Evolutionary conservation across 306 rosid species (phyloP).

Genomic region (Casuarina glauca): DNA sequence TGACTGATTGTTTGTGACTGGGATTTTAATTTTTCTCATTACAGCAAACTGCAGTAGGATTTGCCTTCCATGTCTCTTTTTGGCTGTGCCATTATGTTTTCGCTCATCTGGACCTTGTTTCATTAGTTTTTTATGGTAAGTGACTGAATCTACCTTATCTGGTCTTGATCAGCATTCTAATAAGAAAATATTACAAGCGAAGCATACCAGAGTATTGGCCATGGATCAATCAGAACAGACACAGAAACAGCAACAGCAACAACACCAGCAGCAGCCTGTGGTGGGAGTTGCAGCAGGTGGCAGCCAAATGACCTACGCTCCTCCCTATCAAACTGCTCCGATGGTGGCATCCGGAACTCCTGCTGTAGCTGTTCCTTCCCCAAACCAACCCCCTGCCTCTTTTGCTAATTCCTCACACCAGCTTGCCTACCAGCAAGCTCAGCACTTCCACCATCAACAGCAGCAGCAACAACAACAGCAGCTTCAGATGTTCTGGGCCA

Average conservation of each 20-base stretch:
- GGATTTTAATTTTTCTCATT: not conserved
- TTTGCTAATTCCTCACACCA: slow-evolving; percentile 65
- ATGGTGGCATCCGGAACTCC: slow-evolving; percentile 66
- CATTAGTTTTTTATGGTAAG: slow-evolving; percentile 17
- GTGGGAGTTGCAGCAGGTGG: slow-evolving; percentile 48
- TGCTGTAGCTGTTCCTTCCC: slow-evolving; percentile 48
- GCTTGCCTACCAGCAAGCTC: slow-evolving; percentile 69
- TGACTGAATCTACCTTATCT: slow-evolving; percentile 3
- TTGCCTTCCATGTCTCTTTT: not conserved
- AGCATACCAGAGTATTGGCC: slow-evolving; percentile 18
- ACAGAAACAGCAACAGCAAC: slow-evolving; percentile 50
- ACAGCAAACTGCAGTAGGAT: not conserved
- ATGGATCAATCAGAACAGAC: slow-evolving; percentile 75
- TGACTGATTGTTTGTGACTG: not conserved
- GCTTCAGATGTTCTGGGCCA: slow-evolving; percentile 75
- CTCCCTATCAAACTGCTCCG: slow-evolving; percentile 61
- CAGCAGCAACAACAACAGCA: slow-evolving; percentile 72
- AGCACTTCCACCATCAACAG: slow-evolving; percentile 72
- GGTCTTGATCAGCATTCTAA: slow-evolving; percentile 34
- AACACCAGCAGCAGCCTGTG: slow-evolving; percentile 32
- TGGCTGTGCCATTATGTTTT: not conserved
- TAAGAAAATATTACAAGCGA: slow-evolving; percentile 31
- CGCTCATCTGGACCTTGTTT: not conserved
- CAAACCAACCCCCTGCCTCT: slow-evolving; percentile 52
- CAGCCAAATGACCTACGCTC: slow-evolving; percentile 57